Base-by-base conservation (phyloP, 2,329 filamentous ascomycete genomes). In the Orbilia blumenaviensis region DNA sequence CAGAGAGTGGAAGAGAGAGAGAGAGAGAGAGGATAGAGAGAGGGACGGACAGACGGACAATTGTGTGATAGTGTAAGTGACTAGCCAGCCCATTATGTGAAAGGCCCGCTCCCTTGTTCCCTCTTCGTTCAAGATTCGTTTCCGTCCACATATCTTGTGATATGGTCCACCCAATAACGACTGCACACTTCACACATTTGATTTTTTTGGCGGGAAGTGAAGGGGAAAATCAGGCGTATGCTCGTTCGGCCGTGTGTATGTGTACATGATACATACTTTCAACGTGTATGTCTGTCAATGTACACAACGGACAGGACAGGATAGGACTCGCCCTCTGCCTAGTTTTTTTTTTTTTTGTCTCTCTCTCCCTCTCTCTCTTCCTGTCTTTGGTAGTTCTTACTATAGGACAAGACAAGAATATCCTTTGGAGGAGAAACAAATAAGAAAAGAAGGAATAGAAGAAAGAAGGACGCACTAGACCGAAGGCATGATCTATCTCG, bases 161-260 rank as follows among this genome's bases (percentile, higher is more conserved):
- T 63, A 63, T 27, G 52, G 32, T 54, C 34, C 42, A 52, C 66
- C 56, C 66, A 63, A 63, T 62, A 54, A 64, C 48, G 25, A 18
- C 38, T 21, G 66, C 56, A 58, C 66, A 63, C 66, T 71, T 71
- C 56, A 64, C 66, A 48, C 41, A 21, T 34, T 32, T 34, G 32
- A 8, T 14, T 18, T 32, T 52, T 10, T 29, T 6, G 46, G 46
- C 34, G 25, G 60, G 23, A 14, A 38, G 36, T 2, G n/a, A 16
- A 16, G 10, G 14, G 14, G 36, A 41, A 18, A 46, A 18, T 21
- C n/a, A n/a, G 42, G 32, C 4, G 7, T 10, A 14, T 7, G 14
- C 38, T 38, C 23, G 21, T 1, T 10, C 25, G 61, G 16, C 41
- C 61, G 41, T 34, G 23, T 38, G 54, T 60, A 23, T 25, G 14